Conservation (phyloP, 2,329 filamentous ascomycete species). For the Paraphaeosphaeria sporulosa region DNA sequence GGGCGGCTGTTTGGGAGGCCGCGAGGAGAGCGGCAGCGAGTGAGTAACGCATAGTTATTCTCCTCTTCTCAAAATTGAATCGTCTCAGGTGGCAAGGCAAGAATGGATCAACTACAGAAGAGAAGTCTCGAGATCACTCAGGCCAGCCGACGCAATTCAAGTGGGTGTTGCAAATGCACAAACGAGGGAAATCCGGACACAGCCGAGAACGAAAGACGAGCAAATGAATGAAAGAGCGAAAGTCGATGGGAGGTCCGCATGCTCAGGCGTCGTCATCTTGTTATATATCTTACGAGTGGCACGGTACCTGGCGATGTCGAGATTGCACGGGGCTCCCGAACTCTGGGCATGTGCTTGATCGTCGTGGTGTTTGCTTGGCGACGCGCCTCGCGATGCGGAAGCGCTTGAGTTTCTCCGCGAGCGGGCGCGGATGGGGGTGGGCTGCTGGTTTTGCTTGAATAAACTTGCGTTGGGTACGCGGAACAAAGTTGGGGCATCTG, state of each 20-base stretch:
- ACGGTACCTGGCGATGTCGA: background rate
- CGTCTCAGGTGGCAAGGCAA: background rate
- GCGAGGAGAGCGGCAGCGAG: constrained; percentile 22
- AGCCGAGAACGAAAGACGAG: constrained; percentile 17
- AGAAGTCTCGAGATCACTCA: constrained; percentile 26
- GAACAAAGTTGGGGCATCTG: background rate
- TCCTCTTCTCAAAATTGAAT: background rate
- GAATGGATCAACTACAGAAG: constrained; percentile 4
- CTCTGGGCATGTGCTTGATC: constrained; percentile 6
- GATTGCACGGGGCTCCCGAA: constrained; percentile 1
- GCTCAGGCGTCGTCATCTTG: background rate
- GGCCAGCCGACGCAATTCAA: constrained; percentile 34
- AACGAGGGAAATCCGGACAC: constrained; percentile 23
- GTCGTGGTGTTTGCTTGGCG: constrained; percentile 2
- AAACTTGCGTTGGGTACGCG: background rate
- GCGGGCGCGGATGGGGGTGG: background rate
- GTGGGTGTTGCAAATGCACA: constrained; percentile 14
- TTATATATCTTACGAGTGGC: background rate
- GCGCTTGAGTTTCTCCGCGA: background rate
- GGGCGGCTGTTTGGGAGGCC: constrained; percentile 26
- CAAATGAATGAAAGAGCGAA: constrained; percentile 12
- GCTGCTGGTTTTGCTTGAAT: background rate
- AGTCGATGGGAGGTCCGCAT: constrained; percentile 1
- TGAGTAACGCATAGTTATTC: constrained; percentile 29
- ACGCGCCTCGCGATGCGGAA: background rate